These are phyloP conservation scores for Pseudocercospora fijiensis DNA, from an alignment of 2,329 filamentous ascomycete genomes.

Conservation along the genomic window DNA sequence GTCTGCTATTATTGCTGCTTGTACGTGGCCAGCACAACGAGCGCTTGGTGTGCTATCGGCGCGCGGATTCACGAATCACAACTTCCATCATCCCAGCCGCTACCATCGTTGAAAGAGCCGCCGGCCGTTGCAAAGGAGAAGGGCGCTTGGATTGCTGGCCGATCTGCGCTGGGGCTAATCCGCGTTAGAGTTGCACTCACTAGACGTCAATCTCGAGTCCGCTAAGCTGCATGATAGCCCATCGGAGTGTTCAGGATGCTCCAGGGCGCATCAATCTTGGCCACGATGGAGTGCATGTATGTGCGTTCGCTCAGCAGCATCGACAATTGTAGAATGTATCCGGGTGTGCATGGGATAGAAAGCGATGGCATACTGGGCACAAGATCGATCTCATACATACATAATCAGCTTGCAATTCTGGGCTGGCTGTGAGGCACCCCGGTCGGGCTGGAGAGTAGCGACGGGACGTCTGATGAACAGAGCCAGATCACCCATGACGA, in stretches of 20 bases:
- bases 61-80: slow-evolving; percentile 3
- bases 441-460: not conserved
- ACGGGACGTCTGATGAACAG: not conserved
- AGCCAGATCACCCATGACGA: not conserved
- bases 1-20: not conserved
- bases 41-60: not conserved
- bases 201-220: slow-evolving; percentile 3
- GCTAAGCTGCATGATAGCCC: not conserved
- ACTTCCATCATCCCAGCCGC: not conserved
- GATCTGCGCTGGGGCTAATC: not conserved
- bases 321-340: not conserved
- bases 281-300: not conserved
- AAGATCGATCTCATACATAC: not conserved
- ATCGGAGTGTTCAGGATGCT: not conserved
- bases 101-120: not conserved
- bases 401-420: too few relatives aligned
- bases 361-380: too few relatives aligned
- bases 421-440: not conserved
- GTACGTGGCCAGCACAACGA: not conserved
- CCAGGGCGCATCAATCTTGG: not conserved
- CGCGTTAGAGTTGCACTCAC: not conserved
- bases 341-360: not conserved
- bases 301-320: not conserved
- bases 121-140: slow-evolving; percentile 6
- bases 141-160: not conserved